Evolutionary conservation across 495 filamentous ascomycete species (phyloP).

Genomic region (Aspergillus hancockii): DNA sequence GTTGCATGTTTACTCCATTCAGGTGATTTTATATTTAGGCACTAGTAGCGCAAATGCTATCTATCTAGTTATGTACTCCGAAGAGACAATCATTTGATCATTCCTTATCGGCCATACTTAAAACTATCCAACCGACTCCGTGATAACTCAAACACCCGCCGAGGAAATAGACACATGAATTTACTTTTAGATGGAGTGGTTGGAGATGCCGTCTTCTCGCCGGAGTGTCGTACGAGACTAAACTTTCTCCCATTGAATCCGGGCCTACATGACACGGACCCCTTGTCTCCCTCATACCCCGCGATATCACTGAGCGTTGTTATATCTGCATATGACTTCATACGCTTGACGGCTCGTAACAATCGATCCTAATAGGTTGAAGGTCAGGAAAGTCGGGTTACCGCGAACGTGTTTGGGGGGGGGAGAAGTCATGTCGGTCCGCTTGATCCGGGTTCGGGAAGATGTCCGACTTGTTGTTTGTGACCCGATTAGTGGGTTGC

Average conservation of each 20-base stretch:
- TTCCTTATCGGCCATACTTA: too few species aligned
- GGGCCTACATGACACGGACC: not conserved
- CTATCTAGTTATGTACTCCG: too few species aligned
- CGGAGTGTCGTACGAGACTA: not conserved
- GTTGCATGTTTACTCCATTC: too few species aligned
- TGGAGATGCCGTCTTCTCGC: not conserved
- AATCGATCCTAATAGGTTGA: not conserved
- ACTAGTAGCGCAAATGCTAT: too few species aligned
- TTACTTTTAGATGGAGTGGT: too few species aligned
- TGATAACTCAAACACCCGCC: too few species aligned
- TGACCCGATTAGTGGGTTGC: not conserved
- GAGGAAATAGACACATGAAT: too few species aligned
- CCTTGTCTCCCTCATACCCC: not conserved
- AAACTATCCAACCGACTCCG: too few species aligned
- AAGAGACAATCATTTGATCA: too few species aligned
- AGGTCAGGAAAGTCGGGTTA: slow-evolving; percentile 3
- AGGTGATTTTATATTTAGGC: too few species aligned
- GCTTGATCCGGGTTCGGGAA: slow-evolving; percentile 5
- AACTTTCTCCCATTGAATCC: not conserved
- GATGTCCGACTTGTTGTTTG: slow-evolving; percentile 11
- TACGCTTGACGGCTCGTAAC: not conserved
- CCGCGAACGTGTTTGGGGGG: slow-evolving; percentile 6
- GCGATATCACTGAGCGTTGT: not conserved
- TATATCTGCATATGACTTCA: not conserved
- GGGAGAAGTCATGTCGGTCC: not conserved